Conservation (phyloP, 371 early-diverging fungal species). For the Apophysomyces ossiformis region DNA sequence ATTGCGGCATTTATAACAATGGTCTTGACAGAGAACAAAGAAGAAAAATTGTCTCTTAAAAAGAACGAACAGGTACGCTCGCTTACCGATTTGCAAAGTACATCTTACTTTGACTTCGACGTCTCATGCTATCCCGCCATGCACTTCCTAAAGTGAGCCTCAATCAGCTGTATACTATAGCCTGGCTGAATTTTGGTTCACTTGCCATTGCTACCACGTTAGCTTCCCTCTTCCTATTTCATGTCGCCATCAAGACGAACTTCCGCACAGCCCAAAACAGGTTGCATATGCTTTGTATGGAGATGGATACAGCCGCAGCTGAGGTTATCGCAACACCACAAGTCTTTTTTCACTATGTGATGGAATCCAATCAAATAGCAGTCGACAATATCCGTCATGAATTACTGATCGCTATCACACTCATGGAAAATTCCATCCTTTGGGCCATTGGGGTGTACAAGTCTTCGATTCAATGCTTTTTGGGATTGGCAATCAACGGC, state of each 20-base stretch:
- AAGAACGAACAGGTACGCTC: too few relatives aligned
- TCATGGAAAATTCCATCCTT: slow-evolving; percentile 24
- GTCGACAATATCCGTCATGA: slow-evolving; percentile 29
- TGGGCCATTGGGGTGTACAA: slow-evolving; percentile 43
- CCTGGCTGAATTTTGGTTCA: slow-evolving; percentile 25
- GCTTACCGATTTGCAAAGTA: too few relatives aligned
- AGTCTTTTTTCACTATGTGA: not conserved
- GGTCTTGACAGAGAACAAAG: too few relatives aligned
- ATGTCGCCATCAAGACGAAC: not conserved
- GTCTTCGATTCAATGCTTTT: slow-evolving; percentile 43
- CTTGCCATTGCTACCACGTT: slow-evolving; percentile 11
- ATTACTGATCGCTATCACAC: slow-evolving; percentile 14
- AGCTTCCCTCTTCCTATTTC: slow-evolving; percentile 3
- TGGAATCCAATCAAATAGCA: slow-evolving; percentile 14
- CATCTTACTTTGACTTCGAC: not conserved
- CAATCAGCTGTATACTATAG: slow-evolving; percentile 7
- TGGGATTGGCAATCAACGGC: slow-evolving; percentile 36
- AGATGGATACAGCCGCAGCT: slow-evolving; percentile 12
- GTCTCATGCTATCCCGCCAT: not conserved
- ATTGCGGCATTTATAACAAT: too few relatives aligned
- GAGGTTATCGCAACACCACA: slow-evolving; percentile 2
- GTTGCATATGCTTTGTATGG: not conserved
- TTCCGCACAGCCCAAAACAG: slow-evolving; percentile 5
- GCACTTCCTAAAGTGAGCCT: not conserved
- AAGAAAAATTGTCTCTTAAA: too few relatives aligned